Conservation (phyloP, 75 land plant species). For the Ceratopteris richardii region DNA sequence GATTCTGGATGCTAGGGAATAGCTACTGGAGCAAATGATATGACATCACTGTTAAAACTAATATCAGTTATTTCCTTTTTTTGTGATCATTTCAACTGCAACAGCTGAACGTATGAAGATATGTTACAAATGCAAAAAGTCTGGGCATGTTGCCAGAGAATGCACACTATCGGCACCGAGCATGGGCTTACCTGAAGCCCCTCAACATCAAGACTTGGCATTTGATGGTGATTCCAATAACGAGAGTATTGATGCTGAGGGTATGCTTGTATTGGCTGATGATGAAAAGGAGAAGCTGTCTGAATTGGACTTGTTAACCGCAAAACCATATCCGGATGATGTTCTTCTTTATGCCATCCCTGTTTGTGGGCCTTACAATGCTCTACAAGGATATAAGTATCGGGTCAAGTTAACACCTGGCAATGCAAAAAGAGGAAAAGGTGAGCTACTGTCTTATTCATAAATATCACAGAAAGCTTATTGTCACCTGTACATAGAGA, state of each 20-base stretch:
- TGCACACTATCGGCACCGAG: conserved; percentile 43
- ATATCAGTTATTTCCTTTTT: too few species aligned
- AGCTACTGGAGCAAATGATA: too few species aligned
- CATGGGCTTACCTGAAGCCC: not conserved
- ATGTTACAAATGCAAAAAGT: conserved; percentile 89
- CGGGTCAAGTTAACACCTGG: conserved; percentile 96
- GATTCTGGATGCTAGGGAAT: too few species aligned
- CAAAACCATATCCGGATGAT: conserved; percentile 71
- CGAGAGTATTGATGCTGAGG: conserved; percentile 8
- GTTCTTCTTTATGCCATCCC: conserved; percentile 91
- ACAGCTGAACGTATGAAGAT: conserved; percentile 44
- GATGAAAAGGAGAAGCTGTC: conserved; percentile 77
- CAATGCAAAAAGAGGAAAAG: conserved; percentile 90
- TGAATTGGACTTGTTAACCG: conserved; percentile 88
- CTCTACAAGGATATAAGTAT: conserved; percentile 82
- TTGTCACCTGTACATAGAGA: too few species aligned
- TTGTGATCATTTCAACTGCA: conserved; percentile 8
- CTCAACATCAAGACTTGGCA: conserved; percentile 7
- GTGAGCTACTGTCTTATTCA: conserved; percentile 24
- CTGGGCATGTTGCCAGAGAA: conserved; percentile 80
- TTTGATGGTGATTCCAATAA: conserved; percentile 32
- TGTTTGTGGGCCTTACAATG: conserved; percentile 92
- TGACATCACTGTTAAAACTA: too few species aligned
- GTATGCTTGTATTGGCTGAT: conserved; percentile 56
- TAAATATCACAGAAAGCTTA: not conserved